These are phyloP conservation scores for Paradendryphiella salina DNA, from an alignment of 2,329 filamentous ascomycete genomes.

Conservation along the genomic window DNA sequence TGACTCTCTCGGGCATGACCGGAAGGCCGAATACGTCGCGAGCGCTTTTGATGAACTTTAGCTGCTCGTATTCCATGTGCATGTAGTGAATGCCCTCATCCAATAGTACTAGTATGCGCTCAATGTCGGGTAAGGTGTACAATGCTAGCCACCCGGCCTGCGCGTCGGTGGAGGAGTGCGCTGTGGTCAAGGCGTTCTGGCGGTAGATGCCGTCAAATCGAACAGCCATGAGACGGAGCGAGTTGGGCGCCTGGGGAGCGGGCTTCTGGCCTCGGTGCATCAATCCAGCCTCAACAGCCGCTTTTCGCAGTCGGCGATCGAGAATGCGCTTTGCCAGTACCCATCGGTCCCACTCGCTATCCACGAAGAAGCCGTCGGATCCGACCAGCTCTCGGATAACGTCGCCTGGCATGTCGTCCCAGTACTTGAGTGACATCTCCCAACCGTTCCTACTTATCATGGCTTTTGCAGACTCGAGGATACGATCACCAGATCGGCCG, in stretches of 20 bases:
- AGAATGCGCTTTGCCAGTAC: constrained; percentile 59
- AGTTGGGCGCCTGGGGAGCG: constrained; percentile 53
- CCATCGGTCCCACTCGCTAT: constrained; percentile 62
- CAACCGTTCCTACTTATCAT: constrained; percentile 62
- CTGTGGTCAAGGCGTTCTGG: constrained; percentile 47
- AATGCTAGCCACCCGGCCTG: constrained; percentile 55
- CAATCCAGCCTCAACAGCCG: constrained; percentile 54
- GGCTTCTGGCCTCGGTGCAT: constrained; percentile 50
- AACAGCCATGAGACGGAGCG: constrained; percentile 55
- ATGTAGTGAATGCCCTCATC: constrained; percentile 64
- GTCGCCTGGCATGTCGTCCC: constrained; percentile 62
- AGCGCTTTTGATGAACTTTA: constrained; percentile 58
- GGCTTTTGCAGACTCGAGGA: constrained; percentile 60
- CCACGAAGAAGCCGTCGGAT: constrained; percentile 62
- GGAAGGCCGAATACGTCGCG: constrained; percentile 59
- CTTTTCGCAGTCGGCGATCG: constrained; percentile 54
- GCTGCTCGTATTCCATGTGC: constrained; percentile 62
- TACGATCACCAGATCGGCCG: constrained; percentile 58
- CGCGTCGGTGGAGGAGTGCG: constrained; percentile 48
- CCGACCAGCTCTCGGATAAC: constrained; percentile 62
- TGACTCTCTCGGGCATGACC: constrained; percentile 59
- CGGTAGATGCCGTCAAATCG: constrained; percentile 59
- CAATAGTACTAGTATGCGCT: constrained; percentile 59
- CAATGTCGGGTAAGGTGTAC: constrained; percentile 59
- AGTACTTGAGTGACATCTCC: constrained; percentile 58